phyloP scores from a whole-genome alignment of 176 grass and related monocot species.

The Bolboschoenus planiculmis region DNA sequence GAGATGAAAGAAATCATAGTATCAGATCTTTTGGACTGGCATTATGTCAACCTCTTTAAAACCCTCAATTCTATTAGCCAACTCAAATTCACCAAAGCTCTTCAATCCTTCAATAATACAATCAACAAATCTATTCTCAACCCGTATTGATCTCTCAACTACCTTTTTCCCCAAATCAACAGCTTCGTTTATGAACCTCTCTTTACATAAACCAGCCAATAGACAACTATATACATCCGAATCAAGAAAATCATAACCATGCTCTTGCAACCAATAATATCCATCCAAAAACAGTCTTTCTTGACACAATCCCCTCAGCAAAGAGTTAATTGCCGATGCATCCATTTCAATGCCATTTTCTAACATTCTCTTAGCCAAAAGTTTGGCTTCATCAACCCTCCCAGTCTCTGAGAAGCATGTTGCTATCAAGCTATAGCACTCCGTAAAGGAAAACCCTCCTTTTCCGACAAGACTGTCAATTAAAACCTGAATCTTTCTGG shows the following conservation, averaged over 20 bases:
- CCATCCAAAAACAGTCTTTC: conserved; percentile 42
- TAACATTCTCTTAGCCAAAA: conserved; percentile 44
- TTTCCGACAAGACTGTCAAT: conserved; percentile 47
- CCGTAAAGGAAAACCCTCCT: conserved; percentile 25
- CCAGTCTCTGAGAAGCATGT: conserved; percentile 40
- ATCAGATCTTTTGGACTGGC: background rate
- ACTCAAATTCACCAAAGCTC: conserved; percentile 37
- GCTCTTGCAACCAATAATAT: conserved; percentile 57
- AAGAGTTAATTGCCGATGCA: conserved; percentile 32
- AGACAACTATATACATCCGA: conserved; percentile 42
- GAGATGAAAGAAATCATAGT: background rate
- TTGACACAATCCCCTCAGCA: conserved; percentile 44
- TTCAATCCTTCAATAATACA: conserved; percentile 40
- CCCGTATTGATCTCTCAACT: conserved; percentile 28
- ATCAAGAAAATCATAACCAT: conserved; percentile 40
- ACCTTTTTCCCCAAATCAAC: conserved; percentile 31
- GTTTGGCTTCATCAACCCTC: conserved; percentile 39
- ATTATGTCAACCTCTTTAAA: background rate
- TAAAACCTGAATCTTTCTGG: conserved; percentile 23
- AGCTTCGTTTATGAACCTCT: conserved; percentile 38
- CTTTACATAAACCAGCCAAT: conserved; percentile 42
- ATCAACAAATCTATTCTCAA: conserved; percentile 41
- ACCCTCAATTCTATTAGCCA: conserved; percentile 40
- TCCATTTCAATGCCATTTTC: conserved; percentile 47
- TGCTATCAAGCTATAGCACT: conserved; percentile 62